These are phyloP conservation scores for Pseudophaeomoniella oleicola DNA, from an alignment of 2,329 filamentous ascomycete genomes.

Conservation along the genomic window DNA sequence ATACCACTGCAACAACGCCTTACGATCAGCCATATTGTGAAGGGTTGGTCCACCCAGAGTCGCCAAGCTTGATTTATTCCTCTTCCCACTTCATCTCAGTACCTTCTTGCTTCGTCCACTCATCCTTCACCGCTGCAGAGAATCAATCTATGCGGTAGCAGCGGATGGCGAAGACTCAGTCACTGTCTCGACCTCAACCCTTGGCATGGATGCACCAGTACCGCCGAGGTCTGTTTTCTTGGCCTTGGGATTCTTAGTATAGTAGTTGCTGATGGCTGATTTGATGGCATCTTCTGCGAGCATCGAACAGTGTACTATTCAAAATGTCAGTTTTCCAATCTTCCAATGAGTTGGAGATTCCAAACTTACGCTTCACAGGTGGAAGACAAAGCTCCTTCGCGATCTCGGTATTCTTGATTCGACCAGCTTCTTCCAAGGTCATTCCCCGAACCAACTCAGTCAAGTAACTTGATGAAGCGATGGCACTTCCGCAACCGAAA, in stretches of 20 bases:
- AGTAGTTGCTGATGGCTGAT: slow-evolving; percentile 79
- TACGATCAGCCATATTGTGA: too few species aligned
- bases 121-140: too few species aligned
- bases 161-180: slow-evolving; percentile 19
- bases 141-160: slow-evolving; percentile 1
- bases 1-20: too few species aligned
- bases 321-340: slow-evolving; percentile 3
- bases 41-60: too few species aligned
- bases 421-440: slow-evolving; percentile 84
- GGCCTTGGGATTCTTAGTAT: slow-evolving; percentile 73
- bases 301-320: slow-evolving; percentile 75
- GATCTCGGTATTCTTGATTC: slow-evolving; percentile 94
- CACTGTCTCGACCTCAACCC: slow-evolving; percentile 46
- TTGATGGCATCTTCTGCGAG: slow-evolving; percentile 87
- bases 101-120: too few species aligned
- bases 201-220: slow-evolving; percentile 54
- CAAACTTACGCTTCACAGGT: slow-evolving; percentile 73
- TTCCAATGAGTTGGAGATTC: neutral
- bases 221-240: slow-evolving; percentile 55
- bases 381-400: slow-evolving; percentile 87
- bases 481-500: slow-evolving; percentile 86
- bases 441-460: slow-evolving; percentile 92
- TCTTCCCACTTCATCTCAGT: too few species aligned
- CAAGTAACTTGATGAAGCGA: slow-evolving; percentile 86
- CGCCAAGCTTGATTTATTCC: too few species aligned